Evolutionary conservation across 176 grass and related monocot species (phyloP), one percentile per base, ranked within the genome.

Genomic region (Musa itinerans): DNA sequence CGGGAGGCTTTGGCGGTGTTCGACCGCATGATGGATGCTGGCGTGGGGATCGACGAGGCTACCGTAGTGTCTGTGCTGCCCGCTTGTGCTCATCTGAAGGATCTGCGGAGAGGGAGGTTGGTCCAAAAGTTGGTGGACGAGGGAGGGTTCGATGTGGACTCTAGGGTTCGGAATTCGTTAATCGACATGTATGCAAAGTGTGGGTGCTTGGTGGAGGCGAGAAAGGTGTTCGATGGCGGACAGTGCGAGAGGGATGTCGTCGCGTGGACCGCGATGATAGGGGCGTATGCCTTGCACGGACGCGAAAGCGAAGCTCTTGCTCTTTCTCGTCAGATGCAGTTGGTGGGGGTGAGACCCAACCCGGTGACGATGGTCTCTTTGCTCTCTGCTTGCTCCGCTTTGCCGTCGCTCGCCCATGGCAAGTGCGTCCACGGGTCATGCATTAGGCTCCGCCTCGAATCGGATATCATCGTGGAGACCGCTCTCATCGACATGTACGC

Each of bases 111-210:
- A 2, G 90, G 90, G 11, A 81, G 82, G 79, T 15, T 74, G 29
- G 69, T 92, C 69, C 86, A 89, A 51, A 3, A 75, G 77, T 56
- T 89, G 82, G 77, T 76, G 23, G 84, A 81, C 22, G 82, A 69
- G 77, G 74, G 63, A 59, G 77, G 87, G 20, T 79, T 92, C 20
- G 83, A 20, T 51, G 62, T 14, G n/a, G 84, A 87, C 54, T 74
- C 71, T 11, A 59, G 57, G 2, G 90, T 92, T 53, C 79, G 78
- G 57, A 89, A 89, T 10, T 78, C 87, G 11, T 69, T 92, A 79
- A 81, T 92, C 7, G 87, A 92, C 54, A 92, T 92, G 90, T 92
- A 92, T 10, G 84, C 86, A 3, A 92, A 87, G 59, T 92, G 90
- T 2, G 82, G 79, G 77, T 83, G 74, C 50, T 68, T 92, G 73